Evolutionary conservation across 768 basidiomycete genomes (phyloP), one percentile per base, ranked within the genome.

Genomic region (Mycena amicta): DNA sequence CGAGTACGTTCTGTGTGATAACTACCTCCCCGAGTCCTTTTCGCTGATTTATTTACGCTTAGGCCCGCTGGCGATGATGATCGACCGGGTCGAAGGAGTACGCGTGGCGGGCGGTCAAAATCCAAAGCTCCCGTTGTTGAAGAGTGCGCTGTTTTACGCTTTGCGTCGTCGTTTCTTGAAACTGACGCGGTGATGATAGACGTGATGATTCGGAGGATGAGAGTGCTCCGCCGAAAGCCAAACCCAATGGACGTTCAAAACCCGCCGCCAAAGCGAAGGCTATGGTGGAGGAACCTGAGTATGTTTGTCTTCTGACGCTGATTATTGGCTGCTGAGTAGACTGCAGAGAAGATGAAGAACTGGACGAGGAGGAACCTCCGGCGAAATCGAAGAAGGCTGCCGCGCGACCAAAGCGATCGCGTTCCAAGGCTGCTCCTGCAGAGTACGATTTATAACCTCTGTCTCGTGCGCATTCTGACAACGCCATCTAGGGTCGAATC

Each of bases 361-460:
- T 27, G 43, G 43, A 13, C 8, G 43, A 45, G 15, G 43, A 45
- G 43, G 43, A 45, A 45, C 43, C 43, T 49, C 26, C 47, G 11
- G 47, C 47, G 25, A 12, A 43, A 22, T 22, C 41, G 41, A 49
- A 49, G 47, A 49, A 49, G 47, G 25, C 47, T 12, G 41, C 41
- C 41, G 41, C 47, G 6, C 25, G 26, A 27, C 47, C 12, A 53
- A 22, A 37, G 29, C 15, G n/a, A 4, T 53, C 57, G 25, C 43
- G 57, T 16, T 49, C 52, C 18, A 59, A 59, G 29, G 39, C 56
- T 20, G 46, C 46, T 16, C 43, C 56, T n/a, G 54, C 55, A 28
- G 50, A 51, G 52, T 59, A 45, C 2, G 28, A 8, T n/a, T n/a
- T n/a, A n/a, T n/a, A n/a, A 12, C 15, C 15, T 28, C 23, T 2